Conservation (phyloP, 345 rosid genomes). For the Hibiscus trionum region DNA sequence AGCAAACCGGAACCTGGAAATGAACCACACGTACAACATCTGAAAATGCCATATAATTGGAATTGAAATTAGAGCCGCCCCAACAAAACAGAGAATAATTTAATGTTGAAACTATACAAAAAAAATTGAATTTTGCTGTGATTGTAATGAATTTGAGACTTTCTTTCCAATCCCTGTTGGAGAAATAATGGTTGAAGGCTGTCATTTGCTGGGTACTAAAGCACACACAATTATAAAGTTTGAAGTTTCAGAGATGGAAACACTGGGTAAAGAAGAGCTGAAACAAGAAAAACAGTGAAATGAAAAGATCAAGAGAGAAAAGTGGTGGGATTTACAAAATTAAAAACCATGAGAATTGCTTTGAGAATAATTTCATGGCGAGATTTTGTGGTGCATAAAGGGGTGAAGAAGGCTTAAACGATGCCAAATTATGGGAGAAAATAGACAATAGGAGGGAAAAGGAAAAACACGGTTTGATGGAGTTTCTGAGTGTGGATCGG, state of each 20-base stretch:
- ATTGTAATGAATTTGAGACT: conserved; percentile 22
- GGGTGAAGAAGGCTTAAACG: neutral
- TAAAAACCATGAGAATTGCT: conserved; percentile 2
- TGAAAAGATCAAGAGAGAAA: neutral
- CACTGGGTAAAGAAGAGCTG: conserved; percentile 36
- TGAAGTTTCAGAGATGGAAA: conserved; percentile 44
- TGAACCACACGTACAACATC: conserved; percentile 26
- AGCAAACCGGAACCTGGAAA: conserved; percentile 15
- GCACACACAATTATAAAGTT: conserved; percentile 44
- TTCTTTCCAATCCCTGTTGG: conserved; percentile 23
- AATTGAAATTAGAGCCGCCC: conserved; percentile 34
- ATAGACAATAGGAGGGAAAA: neutral
- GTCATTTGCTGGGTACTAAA: conserved; percentile 7
- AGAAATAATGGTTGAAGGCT: conserved; percentile 11
- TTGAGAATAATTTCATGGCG: conserved; percentile 9
- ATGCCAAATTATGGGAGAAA: neutral
- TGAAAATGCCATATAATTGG: conserved; percentile 29
- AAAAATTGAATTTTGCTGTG: conserved; percentile 39
- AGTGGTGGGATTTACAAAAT: neutral
- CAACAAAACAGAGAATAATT: conserved; percentile 54
- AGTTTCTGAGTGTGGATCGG: neutral
- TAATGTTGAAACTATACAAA: conserved; percentile 36
- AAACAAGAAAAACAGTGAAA: conserved; percentile 10
- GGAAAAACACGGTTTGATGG: conserved; percentile 8
- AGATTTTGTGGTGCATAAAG: neutral